Percentiles rank a stretch among this genome's conserved stretches.
phyloP scores from a whole-genome alignment of 2,329 filamentous ascomycete species.

The Trichoderma arundinaceum region DNA sequence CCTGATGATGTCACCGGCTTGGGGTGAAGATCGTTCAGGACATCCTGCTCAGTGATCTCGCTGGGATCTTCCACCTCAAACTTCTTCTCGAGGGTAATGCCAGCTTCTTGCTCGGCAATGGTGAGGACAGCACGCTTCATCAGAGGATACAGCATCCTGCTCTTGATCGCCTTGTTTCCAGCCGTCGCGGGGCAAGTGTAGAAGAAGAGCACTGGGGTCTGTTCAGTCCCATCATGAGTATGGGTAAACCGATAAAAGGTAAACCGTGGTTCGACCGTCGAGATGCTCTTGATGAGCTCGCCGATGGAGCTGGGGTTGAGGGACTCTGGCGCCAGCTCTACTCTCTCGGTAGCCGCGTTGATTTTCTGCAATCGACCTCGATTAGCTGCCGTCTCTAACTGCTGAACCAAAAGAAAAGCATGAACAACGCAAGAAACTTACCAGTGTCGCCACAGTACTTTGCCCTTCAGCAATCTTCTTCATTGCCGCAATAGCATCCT shows the following conservation, averaged over 20 bases:
- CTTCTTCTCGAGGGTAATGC: constrained; percentile 71
- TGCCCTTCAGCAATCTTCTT: constrained; percentile 60
- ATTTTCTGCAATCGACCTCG: constrained; percentile 61
- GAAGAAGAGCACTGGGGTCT: constrained; percentile 74
- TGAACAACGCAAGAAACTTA: constrained; percentile 46
- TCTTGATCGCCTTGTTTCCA: constrained; percentile 73
- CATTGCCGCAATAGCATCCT: constrained; percentile 69
- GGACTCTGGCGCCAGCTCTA: constrained; percentile 66
- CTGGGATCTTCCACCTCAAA: constrained; percentile 70
- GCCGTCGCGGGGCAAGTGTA: constrained; percentile 77
- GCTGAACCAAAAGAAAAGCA: not conserved
- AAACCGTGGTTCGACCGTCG: constrained; percentile 72
- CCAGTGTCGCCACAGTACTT: constrained; percentile 67
- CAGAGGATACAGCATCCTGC: constrained; percentile 82
- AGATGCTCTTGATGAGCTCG: constrained; percentile 66
- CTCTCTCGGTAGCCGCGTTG: constrained; percentile 70
- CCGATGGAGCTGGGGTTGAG: constrained; percentile 60
- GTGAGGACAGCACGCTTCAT: constrained; percentile 70
- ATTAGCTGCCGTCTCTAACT: constrained; percentile 10
- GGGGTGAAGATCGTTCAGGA: constrained; percentile 71
- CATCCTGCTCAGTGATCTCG: constrained; percentile 71
- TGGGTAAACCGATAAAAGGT: constrained; percentile 75
- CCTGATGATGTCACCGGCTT: constrained; percentile 68
- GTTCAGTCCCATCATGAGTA: constrained; percentile 57
- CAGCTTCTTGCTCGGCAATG: constrained; percentile 69